Percentiles rank a stretch among this genome's conserved stretches.
Conservation (phyloP, 495 filamentous ascomycete genomes). For the Tuber aestivum region DNA sequence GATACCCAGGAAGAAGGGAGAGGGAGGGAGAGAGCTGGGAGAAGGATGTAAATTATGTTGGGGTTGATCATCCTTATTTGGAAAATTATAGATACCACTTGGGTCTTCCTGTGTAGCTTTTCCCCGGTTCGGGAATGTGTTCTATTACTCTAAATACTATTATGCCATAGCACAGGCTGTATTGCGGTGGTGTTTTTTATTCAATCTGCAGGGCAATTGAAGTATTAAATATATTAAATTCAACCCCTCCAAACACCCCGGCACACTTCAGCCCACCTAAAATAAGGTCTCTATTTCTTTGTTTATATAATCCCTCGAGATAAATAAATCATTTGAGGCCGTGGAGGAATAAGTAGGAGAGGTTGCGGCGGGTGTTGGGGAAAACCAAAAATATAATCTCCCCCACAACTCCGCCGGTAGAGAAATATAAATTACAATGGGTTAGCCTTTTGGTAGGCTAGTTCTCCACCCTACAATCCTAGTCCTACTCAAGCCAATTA, state of each 20-base stretch:
- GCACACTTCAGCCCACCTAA: not conserved
- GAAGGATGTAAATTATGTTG: not conserved
- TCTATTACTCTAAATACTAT: not conserved
- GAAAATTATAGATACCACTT: not conserved
- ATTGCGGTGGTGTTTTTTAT: no score
- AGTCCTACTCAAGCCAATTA: not conserved
- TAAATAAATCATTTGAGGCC: not conserved
- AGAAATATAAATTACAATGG: no score
- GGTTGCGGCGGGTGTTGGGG: no score
- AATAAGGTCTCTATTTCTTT: not conserved
- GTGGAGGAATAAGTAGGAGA: not conserved
- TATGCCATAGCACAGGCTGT: no score
- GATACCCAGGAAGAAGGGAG: not conserved
- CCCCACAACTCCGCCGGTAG: no score
- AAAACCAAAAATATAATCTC: no score
- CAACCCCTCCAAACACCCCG: not conserved
- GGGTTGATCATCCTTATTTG: not conserved
- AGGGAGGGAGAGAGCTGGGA: not conserved
- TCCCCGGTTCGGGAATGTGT: not conserved
- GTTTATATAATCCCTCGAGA: not conserved
- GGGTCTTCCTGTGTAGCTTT: not conserved
- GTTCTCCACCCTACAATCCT: not conserved
- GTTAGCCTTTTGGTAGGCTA: no score
- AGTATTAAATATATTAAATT: not conserved
- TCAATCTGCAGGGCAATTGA: not conserved